phyloP scores from a whole-genome alignment of 805 yeast species.

The Sugiyamaella qingdaonensis region DNA sequence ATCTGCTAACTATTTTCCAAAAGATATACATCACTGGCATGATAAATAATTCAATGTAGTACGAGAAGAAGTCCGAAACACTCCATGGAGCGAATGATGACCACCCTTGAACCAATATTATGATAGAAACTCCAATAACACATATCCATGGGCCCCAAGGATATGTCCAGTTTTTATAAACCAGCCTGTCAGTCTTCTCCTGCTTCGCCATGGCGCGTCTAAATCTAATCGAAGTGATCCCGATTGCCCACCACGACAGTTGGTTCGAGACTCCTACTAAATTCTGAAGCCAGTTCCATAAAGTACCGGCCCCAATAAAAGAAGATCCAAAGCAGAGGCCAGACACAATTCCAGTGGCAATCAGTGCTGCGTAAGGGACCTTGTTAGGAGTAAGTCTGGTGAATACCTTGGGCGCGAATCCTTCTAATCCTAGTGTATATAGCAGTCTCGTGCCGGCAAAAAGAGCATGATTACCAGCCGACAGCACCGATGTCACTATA shows the following conservation, averaged over 20 bases:
- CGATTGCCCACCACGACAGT: conserved; percentile 58
- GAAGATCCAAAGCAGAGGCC: conserved; percentile 60
- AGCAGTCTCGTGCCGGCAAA: conserved; percentile 63
- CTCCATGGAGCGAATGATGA: conserved; percentile 62
- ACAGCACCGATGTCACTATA: conserved; percentile 55
- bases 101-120: conserved; percentile 63
- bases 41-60: conserved; percentile 59
- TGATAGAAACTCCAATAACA: conserved; percentile 42
- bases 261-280: conserved; percentile 63
- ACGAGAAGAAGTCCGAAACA: conserved; percentile 56
- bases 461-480: conserved; percentile 63
- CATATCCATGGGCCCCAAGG: conserved; percentile 52
- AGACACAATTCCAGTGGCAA: conserved; percentile 48
- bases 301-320: conserved; percentile 48
- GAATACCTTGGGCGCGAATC: conserved; percentile 53
- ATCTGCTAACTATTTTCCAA: conserved; percentile 58
- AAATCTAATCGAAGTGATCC: conserved; percentile 51
- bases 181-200: conserved; percentile 40
- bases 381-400: conserved; percentile 44
- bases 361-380: conserved; percentile 49
- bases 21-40: conserved; percentile 51
- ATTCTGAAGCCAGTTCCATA: conserved; percentile 50
- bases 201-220: conserved; percentile 42
- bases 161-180: conserved; percentile 46
- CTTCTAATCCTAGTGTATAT: conserved; percentile 55